phyloP scores from a whole-genome alignment of 2,329 filamentous ascomycete species.

The Verticillium tricorpus region DNA sequence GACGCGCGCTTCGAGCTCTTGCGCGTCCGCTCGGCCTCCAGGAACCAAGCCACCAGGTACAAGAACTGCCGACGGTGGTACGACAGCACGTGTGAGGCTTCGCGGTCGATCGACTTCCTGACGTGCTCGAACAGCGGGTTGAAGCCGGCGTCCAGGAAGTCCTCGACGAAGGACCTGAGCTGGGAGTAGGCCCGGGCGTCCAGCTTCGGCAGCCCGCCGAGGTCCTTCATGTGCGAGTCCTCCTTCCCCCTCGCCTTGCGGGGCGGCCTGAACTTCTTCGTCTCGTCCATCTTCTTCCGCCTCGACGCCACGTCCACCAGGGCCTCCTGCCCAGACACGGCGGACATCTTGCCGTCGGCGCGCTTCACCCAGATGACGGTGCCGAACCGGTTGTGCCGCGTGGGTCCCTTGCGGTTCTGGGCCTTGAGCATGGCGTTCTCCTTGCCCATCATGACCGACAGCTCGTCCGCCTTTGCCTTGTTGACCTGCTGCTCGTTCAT shows the following conservation, averaged over 20 bases:
- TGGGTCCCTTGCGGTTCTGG: slow-evolving; percentile 73
- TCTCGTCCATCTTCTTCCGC: slow-evolving; percentile 83
- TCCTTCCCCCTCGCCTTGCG: slow-evolving; percentile 53
- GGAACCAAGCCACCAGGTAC: slow-evolving; percentile 88
- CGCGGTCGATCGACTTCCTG: slow-evolving; percentile 83
- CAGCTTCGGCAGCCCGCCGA: slow-evolving; percentile 68
- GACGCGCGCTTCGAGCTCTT: slow-evolving; percentile 54
- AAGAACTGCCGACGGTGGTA: slow-evolving; percentile 84
- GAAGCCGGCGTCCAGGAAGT: slow-evolving; percentile 93
- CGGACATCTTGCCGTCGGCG: slow-evolving; percentile 77
- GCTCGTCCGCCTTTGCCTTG: slow-evolving; percentile 65
- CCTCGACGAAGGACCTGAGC: slow-evolving; percentile 78
- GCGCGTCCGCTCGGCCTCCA: slow-evolving; percentile 76
- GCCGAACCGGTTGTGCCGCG: slow-evolving; percentile 88
- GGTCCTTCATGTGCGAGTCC: slow-evolving; percentile 64
- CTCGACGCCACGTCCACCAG: slow-evolving; percentile 68
- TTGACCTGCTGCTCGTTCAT: slow-evolving; percentile 71
- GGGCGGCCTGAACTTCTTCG: slow-evolving; percentile 86
- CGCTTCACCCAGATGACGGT: slow-evolving; percentile 97
- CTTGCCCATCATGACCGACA: slow-evolving; percentile 70
- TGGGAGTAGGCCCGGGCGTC: slow-evolving; percentile 70
- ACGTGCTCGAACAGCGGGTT: slow-evolving; percentile 85
- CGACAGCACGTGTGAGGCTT: slow-evolving; percentile 74
- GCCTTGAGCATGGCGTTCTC: slow-evolving; percentile 79
- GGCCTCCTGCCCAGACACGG: slow-evolving; percentile 83